Evolutionary conservation across 257 asterid genomes (phyloP), one percentile per base, ranked within the genome.

Genomic region (Fraxinus anomala): DNA sequence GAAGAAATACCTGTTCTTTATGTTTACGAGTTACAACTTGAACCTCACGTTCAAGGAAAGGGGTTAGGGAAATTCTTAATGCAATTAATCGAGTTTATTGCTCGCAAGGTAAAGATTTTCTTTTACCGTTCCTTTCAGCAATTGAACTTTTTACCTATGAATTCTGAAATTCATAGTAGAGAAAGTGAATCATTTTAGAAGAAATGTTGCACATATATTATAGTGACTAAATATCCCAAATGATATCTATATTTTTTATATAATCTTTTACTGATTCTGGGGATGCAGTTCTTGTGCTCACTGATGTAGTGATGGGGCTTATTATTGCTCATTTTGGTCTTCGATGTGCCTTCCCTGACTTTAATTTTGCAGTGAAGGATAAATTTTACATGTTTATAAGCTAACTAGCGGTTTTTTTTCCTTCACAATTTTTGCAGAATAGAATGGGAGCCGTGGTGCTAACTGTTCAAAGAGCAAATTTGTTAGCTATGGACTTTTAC

Each of bases 1-100:
- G 97, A 95, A 88, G 97, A 88, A 82, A 88, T 90, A 51, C 98
- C 99, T 3, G 98, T 95, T 68, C 91, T 95, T 83, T 95, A 95
- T 84, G 88, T 93, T 74, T 95, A 93, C 39, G 99, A 95, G 72
- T 84, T 95, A 77, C 99, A 93, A 89, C 93, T 95, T 70, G 96
- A 93, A 83, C 84, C 82, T 31, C 89, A 44, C 77, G 84, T 88
- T 82, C 99, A 95, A 81, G 97, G 97, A 67, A 95, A 90, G 86
- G 99, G 98, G 54, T 74, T 93, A 21, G 99, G 99, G 36, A 86
- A 85, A 37, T 89, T 85, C 85, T 81, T 95, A 81, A 93, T 95
- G 98, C 85, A 88, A 73, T 76, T 93, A 67, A 86, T 95, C 36
- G 96, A 95, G 83, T 89, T 86, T 73, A 92, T 95, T 89, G 98